Evolutionary conservation across 2,329 filamentous ascomycete species (phyloP).

Genomic region (Fusarium sp.): DNA sequence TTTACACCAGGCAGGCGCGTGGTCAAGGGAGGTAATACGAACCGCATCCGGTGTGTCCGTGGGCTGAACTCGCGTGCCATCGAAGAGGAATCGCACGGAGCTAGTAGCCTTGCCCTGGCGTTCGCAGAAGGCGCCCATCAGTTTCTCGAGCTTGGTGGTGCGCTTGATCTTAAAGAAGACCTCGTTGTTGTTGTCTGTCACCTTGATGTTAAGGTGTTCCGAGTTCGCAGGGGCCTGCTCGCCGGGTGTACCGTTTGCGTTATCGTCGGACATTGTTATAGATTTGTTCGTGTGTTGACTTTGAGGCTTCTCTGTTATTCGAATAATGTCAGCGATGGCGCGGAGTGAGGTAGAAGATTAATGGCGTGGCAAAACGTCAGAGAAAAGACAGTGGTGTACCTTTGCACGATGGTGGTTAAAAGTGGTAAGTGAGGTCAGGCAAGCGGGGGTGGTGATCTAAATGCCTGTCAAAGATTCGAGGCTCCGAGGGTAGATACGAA

Average conservation of each 20-base stretch:
- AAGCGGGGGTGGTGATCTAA: constrained; percentile 25
- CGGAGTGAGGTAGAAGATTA: neutral
- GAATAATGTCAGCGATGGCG: constrained; percentile 32
- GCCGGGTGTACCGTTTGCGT: constrained; percentile 62
- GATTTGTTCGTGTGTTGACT: neutral
- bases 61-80: constrained; percentile 90
- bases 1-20: neutral
- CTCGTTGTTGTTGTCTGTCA: constrained; percentile 99
- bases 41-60: constrained; percentile 92
- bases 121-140: constrained; percentile 98
- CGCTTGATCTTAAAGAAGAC: constrained; percentile 99
- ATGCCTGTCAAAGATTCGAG: constrained; percentile 9
- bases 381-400: constrained; percentile 14
- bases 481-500: neutral
- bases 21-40: constrained; percentile 56
- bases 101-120: constrained; percentile 87
- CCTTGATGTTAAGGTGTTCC: constrained; percentile 98
- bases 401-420: constrained; percentile 17
- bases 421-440: constrained; percentile 4
- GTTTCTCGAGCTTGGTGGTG: constrained; percentile 92
- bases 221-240: constrained; percentile 60
- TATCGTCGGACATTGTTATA: constrained; percentile 59
- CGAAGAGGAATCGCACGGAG: constrained; percentile 94
- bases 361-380: constrained; percentile 21
- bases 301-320: constrained; percentile 3